A percentile compares a stretch with the other conserved stretches of the same genome.
phyloP scores from a whole-genome alignment of 441 rosid species.

The Aquilaria agallochum region DNA sequence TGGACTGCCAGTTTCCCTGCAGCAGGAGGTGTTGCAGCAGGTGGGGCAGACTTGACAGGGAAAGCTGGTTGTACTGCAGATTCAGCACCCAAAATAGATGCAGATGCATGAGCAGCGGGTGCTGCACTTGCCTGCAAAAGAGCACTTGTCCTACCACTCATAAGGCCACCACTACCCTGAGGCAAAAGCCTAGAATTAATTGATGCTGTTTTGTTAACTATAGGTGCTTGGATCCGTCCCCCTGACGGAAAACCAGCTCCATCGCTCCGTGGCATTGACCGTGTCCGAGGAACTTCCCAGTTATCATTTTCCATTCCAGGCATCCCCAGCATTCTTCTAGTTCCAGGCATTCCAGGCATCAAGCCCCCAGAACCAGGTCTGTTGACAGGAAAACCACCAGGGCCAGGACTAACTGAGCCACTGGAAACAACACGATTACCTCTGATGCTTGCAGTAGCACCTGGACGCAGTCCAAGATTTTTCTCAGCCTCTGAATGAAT shows the following conservation, averaged over 20 bases:
- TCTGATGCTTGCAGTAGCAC: constrained; percentile 50
- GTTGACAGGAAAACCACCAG: constrained; percentile 33
- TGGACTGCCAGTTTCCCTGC: constrained; percentile 20
- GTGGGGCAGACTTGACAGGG: constrained; percentile 14
- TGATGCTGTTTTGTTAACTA: constrained; percentile 37
- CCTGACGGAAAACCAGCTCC: constrained; percentile 22
- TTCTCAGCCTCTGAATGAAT: constrained; percentile 58
- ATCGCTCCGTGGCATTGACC: constrained; percentile 50
- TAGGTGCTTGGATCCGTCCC: constrained; percentile 33
- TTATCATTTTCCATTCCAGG: constrained; percentile 33
- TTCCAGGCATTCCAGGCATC: constrained; percentile 67
- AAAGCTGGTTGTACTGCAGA: constrained; percentile 19
- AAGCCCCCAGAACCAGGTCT: constrained; percentile 60
- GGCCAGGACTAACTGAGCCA: constrained; percentile 19
- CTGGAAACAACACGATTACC: constrained; percentile 20
- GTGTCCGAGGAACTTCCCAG: constrained; percentile 44
- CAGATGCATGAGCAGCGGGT: constrained; percentile 20
- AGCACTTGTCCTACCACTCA: constrained; percentile 54
- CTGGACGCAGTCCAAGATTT: constrained; percentile 53
- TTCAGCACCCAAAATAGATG: constrained; percentile 15
- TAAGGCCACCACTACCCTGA: constrained; percentile 49
- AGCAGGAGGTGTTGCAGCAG: constrained; percentile 20
- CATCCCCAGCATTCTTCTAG: constrained; percentile 44
- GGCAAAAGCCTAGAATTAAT: constrained; percentile 54
- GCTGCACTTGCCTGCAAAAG: constrained; percentile 42